Percentiles rank a stretch among this genome's conserved stretches.
Conservation (phyloP, 1,139 yeast species). For the Yamadazyma dushanensis region DNA sequence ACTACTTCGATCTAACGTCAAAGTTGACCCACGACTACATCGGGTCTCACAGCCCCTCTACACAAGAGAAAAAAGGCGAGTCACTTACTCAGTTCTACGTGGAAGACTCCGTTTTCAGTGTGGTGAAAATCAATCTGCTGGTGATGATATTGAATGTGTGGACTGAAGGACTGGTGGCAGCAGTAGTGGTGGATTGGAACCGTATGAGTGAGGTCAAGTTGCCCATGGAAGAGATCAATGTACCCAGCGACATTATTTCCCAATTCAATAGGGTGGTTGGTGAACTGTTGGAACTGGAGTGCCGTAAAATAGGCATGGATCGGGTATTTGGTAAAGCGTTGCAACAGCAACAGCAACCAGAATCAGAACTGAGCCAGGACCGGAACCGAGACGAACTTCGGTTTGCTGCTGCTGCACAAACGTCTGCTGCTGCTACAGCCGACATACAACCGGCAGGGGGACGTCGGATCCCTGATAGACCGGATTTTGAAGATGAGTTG, state of each 20-base stretch:
- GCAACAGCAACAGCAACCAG: too few species aligned
- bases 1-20: conserved; percentile 26
- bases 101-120: conserved; percentile 12
- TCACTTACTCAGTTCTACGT: conserved; percentile 20
- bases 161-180: conserved; percentile 6
- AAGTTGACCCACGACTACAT: conserved; percentile 27
- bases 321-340: too few species aligned
- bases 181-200: conserved; percentile 18
- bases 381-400: too few species aligned
- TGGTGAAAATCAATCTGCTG: conserved; percentile 18
- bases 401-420: conserved; percentile 1
- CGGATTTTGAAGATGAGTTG: conserved; percentile 60
- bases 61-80: conserved; percentile 13
- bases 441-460: conserved; percentile 6
- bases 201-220: conserved; percentile 16
- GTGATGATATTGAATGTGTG: conserved; percentile 25
- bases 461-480: conserved; percentile 34
- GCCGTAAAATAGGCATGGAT: too few species aligned
- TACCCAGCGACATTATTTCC: conserved; percentile 25
- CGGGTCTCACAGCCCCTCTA: conserved; percentile 14
- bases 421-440: conserved; percentile 12
- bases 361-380: too few species aligned
- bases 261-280: conserved; percentile 22
- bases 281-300: neutral
- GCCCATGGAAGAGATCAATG: conserved; percentile 26